phyloP scores from a whole-genome alignment of 495 filamentous ascomycete species.

The Tuber brumale region DNA sequence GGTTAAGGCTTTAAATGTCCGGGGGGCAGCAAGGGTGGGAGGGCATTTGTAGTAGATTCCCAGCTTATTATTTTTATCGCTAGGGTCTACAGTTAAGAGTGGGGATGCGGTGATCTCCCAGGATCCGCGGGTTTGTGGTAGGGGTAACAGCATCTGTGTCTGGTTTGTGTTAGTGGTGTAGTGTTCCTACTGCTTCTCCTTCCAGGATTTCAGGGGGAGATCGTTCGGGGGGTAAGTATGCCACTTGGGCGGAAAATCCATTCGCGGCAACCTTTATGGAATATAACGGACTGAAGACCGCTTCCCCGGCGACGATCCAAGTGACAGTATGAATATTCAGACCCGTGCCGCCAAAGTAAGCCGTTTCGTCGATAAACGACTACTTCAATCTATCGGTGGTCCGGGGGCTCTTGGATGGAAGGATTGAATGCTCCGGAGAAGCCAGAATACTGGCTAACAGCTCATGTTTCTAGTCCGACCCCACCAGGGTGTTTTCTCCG shows the following conservation, averaged over 20 bases:
- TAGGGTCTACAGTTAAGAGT: not conserved
- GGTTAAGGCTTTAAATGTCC: not conserved
- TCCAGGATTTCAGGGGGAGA: not conserved
- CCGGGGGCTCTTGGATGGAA: conserved; percentile 22
- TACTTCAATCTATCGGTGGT: conserved; percentile 23
- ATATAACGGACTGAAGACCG: conserved; percentile 26
- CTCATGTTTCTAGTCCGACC: too few species aligned
- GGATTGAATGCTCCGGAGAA: conserved; percentile 24
- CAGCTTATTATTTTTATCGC: not conserved
- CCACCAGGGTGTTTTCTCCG: too few species aligned
- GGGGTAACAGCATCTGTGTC: conserved; percentile 7
- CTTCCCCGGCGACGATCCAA: not conserved
- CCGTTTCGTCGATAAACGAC: conserved; percentile 22
- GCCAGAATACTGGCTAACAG: too few species aligned
- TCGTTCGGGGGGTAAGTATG: conserved; percentile 23
- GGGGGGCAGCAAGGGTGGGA: not conserved
- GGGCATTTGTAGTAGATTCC: not conserved
- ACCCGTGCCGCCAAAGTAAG: conserved; percentile 31
- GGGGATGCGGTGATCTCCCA: not conserved
- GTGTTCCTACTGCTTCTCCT: conserved; percentile 25
- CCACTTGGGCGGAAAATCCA: conserved; percentile 21
- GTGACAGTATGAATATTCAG: conserved; percentile 14
- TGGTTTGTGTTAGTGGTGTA: conserved; percentile 18
- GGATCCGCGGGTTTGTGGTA: not conserved
- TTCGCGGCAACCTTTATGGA: conserved; percentile 9